A percentile compares a stretch with the other conserved stretches of the same genome.
These are phyloP conservation scores for Botrytis galanthina DNA, from an alignment of 2,329 filamentous ascomycete genomes.

Conservation along the genomic window DNA sequence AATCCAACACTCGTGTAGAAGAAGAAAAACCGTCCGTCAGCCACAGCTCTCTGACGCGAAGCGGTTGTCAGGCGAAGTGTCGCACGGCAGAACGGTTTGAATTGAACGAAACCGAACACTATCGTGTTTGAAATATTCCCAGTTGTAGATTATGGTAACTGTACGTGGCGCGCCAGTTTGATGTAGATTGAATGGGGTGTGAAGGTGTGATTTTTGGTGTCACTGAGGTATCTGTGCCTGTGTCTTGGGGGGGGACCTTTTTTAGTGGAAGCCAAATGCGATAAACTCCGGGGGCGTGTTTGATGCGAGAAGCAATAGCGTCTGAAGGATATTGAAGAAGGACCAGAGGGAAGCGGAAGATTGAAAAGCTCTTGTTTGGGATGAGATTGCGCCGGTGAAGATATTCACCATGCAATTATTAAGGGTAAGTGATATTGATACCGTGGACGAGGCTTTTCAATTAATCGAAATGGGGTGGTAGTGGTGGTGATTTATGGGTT, in stretches of 20 bases:
- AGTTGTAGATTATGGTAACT: neutral
- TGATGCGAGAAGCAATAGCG: constrained; percentile 9
- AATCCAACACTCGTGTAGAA: constrained; percentile 23
- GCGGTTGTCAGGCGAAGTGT: constrained; percentile 29
- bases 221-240: constrained; percentile 2
- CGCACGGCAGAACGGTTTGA: constrained; percentile 14
- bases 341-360: neutral
- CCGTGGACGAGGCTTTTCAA: constrained; percentile 4
- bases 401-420: constrained; percentile 2
- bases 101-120: constrained; percentile 5
- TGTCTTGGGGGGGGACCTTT: neutral
- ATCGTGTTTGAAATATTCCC: neutral
- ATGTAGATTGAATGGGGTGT: constrained; percentile 3
- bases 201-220: constrained; percentile 2
- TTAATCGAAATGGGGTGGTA: neutral
- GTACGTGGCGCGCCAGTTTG: constrained; percentile 11
- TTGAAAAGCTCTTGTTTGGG: neutral
- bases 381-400: constrained; percentile 8
- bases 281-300: constrained; percentile 3
- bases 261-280: constrained; percentile 11
- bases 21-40: constrained; percentile 29
- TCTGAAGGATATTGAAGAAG: neutral
- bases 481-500: neutral
- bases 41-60: constrained; percentile 35
- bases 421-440: neutral